A percentile compares a stretch with the other conserved stretches of the same genome.
phyloP scores from a whole-genome alignment of 257 asterid genomes.

The Nicotiana undulata region DNA sequence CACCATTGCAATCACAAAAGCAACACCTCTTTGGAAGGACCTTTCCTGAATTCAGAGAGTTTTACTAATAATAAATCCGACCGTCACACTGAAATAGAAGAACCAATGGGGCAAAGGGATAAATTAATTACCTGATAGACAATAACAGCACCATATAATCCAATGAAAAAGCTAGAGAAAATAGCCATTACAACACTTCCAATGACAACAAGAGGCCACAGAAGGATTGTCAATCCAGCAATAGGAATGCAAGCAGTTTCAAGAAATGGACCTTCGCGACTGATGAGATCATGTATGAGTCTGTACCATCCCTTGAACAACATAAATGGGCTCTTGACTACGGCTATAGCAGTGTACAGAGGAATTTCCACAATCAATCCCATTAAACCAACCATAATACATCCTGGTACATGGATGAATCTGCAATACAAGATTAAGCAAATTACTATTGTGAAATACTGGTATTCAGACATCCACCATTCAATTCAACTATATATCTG shows the following conservation, averaged over 20 bases:
- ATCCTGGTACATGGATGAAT: slow-evolving; percentile 76
- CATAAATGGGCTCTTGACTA: slow-evolving; percentile 84
- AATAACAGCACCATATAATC: slow-evolving; percentile 68
- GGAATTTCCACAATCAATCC: slow-evolving; percentile 87
- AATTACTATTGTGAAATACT: neutral
- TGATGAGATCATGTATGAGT: slow-evolving; percentile 70
- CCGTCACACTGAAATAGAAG: neutral
- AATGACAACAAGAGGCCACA: slow-evolving; percentile 87
- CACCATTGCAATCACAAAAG: slow-evolving; percentile 83
- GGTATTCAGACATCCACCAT: neutral
- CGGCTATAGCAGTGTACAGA: slow-evolving; percentile 67
- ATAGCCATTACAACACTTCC: slow-evolving; percentile 72
- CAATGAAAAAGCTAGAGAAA: slow-evolving; percentile 75
- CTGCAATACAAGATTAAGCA: slow-evolving; percentile 27
- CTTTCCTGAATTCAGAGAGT: slow-evolving; percentile 53
- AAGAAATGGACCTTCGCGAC: slow-evolving; percentile 91
- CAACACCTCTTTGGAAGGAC: slow-evolving; percentile 70
- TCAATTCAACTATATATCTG: neutral
- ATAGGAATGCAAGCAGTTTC: slow-evolving; percentile 94
- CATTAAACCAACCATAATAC: slow-evolving; percentile 67
- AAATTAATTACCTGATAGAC: slow-evolving; percentile 75
- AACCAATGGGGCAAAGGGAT: neutral
- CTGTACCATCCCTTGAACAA: slow-evolving; percentile 92
- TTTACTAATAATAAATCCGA: neutral
- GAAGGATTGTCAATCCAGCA: slow-evolving; percentile 81